Percentiles rank a stretch among this genome's conserved stretches.
phyloP scores from a whole-genome alignment of 1,284 basidiomycete genomes.

The Microbotryomycetes sp. region DNA sequence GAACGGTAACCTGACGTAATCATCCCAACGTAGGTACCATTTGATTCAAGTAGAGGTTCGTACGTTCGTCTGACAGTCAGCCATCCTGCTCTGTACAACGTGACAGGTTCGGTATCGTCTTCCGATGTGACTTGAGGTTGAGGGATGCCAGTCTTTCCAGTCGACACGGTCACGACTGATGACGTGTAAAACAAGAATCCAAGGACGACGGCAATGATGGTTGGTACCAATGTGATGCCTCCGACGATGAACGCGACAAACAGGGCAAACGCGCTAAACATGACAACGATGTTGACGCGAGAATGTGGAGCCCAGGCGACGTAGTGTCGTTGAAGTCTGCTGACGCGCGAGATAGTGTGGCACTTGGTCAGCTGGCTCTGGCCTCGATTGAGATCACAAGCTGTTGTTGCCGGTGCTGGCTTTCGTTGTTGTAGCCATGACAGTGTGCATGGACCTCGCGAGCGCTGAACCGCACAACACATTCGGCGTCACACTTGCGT shows the following conservation, averaged over 20 bases:
- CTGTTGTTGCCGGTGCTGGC: no score
- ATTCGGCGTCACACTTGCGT: no score
- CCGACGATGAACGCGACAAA: slow-evolving; percentile 77
- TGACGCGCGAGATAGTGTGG: no score
- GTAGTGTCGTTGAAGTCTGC: no score
- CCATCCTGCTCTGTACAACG: slow-evolving; percentile 71
- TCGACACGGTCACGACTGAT: slow-evolving; percentile 19
- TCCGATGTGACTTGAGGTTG: background rate
- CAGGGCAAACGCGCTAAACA: slow-evolving; percentile 9
- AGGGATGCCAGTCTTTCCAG: slow-evolving; percentile 13
- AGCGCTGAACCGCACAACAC: no score
- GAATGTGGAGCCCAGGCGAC: background rate
- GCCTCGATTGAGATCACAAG: no score
- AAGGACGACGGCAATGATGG: slow-evolving; percentile 55
- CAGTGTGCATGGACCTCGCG: no score
- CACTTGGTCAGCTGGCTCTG: no score
- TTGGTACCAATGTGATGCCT: slow-evolving; percentile 75
- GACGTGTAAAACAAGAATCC: slow-evolving; percentile 49
- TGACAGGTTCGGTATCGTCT: slow-evolving; percentile 18
- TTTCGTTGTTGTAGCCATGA: no score
- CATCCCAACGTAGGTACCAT: slow-evolving; percentile 37
- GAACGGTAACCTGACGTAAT: slow-evolving; percentile 39
- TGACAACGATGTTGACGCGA: background rate
- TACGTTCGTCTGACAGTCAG: slow-evolving; percentile 76
- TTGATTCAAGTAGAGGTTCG: slow-evolving; percentile 54